These are phyloP conservation scores for Elongisporangium senticosum DNA, from an alignment of 352 stramenopile species.

Conservation along the genomic window DNA sequence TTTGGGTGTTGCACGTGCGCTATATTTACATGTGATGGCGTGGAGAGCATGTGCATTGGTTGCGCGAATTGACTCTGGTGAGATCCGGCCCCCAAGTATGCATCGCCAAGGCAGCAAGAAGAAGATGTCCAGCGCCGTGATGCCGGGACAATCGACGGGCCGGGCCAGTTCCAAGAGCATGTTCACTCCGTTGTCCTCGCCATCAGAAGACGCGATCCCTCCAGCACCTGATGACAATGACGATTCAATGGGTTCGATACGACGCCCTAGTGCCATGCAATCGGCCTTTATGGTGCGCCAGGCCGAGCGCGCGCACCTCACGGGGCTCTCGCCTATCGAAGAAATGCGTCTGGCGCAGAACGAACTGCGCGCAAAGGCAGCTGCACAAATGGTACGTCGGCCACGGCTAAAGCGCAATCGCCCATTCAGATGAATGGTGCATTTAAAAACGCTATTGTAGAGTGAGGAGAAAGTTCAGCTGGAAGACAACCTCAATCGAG, in stretches of 20 bases:
- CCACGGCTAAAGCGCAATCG: no score
- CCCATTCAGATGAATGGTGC: neutral
- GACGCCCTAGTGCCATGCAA: constrained; percentile 10
- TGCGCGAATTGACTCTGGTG: no score
- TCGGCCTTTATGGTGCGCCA: constrained; percentile 78
- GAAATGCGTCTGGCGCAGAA: constrained; percentile 81
- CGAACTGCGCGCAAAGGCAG: constrained; percentile 68
- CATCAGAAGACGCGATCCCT: neutral
- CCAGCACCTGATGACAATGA: neutral
- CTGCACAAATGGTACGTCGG: constrained; percentile 41
- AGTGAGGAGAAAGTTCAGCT: constrained; percentile 19
- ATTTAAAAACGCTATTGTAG: neutral
- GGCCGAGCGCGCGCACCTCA: constrained; percentile 61
- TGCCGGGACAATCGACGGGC: neutral
- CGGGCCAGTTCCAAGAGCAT: neutral
- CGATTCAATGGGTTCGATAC: neutral
- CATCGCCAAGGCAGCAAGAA: neutral
- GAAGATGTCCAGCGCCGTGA: neutral
- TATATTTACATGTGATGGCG: neutral
- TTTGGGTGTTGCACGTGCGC: neutral
- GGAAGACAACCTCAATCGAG: constrained; percentile 42
- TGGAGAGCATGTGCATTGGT: neutral
- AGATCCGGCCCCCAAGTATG: neutral
- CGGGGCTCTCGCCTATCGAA: constrained; percentile 74
- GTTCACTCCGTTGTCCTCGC: neutral